Evolutionary conservation across 2,329 filamentous ascomycete genomes (phyloP).

Genomic region (Sphaerostilbella broomeana): DNA sequence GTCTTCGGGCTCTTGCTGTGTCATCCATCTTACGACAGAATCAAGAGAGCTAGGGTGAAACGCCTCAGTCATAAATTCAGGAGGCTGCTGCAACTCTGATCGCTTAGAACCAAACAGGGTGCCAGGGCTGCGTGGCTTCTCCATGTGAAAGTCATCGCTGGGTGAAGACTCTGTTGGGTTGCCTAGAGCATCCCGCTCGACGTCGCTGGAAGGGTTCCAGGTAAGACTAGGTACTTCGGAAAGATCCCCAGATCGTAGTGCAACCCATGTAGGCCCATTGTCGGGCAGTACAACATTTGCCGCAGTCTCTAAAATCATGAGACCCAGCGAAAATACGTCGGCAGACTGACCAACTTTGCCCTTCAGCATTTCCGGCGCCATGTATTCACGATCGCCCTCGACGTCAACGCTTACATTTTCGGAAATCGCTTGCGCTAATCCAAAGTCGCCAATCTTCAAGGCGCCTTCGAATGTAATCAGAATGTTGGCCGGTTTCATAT

Average conservation of each 20-base stretch:
- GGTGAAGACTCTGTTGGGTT: slow-evolving; percentile 33
- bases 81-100: slow-evolving; percentile 55
- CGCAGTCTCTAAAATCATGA: slow-evolving; percentile 91
- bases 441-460: slow-evolving; percentile 82
- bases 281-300: slow-evolving; percentile 91
- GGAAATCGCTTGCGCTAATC: slow-evolving; percentile 73
- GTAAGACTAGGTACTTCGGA: slow-evolving; percentile 84
- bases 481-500: slow-evolving; percentile 80
- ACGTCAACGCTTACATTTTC: slow-evolving; percentile 71
- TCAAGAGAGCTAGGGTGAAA: slow-evolving; percentile 71
- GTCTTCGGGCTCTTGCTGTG: slow-evolving; percentile 63
- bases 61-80: slow-evolving; percentile 81
- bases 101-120: slow-evolving; percentile 42
- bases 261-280: slow-evolving; percentile 86
- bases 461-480: slow-evolving; percentile 75
- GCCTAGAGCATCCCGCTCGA: slow-evolving; percentile 66
- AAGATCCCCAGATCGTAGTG: slow-evolving; percentile 81
- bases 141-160: slow-evolving; percentile 27
- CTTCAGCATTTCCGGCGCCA: slow-evolving; percentile 84
- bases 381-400: slow-evolving; percentile 94
- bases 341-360: slow-evolving; percentile 84
- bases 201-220: slow-evolving; percentile 64
- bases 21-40: slow-evolving; percentile 80
- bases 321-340: slow-evolving; percentile 87
- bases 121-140: slow-evolving; percentile 27